These are phyloP conservation scores for Candida glaebosa DNA, from an alignment of 805 yeast species.

Conservation along the genomic window DNA sequence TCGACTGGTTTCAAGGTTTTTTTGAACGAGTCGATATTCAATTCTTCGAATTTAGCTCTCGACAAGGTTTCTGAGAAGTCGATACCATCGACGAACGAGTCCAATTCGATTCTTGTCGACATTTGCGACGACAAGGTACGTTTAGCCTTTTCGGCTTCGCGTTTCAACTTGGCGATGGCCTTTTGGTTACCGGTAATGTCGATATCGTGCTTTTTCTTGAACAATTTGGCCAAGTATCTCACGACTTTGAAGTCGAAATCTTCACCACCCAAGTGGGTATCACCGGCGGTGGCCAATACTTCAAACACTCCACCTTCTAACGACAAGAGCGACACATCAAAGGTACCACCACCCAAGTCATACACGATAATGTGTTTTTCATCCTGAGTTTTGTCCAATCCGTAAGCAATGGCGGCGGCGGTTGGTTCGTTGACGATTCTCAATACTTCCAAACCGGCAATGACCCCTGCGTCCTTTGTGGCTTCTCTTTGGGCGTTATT, in stretches of 20 bases:
- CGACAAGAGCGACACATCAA: slow-evolving; percentile 78
- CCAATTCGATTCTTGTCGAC: slow-evolving; percentile 42
- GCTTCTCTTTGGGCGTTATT: slow-evolving; percentile 98
- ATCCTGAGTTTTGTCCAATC: slow-evolving; percentile 56
- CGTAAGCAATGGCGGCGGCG: slow-evolving; percentile 73
- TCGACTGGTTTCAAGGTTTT: slow-evolving; percentile 46
- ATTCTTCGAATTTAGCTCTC: slow-evolving; percentile 48
- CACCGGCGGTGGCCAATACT: slow-evolving; percentile 48
- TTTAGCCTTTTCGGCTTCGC: slow-evolving; percentile 49
- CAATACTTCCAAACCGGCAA: slow-evolving; percentile 92
- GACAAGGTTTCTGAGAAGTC: slow-evolving; percentile 46
- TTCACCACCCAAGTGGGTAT: slow-evolving; percentile 51
- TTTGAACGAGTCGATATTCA: slow-evolving; percentile 43
- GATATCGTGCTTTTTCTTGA: slow-evolving; percentile 44
- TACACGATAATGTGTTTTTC: slow-evolving; percentile 46
- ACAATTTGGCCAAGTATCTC: slow-evolving; percentile 38
- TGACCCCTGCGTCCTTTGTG: slow-evolving; percentile 95
- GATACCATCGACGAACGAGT: slow-evolving; percentile 46
- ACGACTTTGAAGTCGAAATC: slow-evolving; percentile 46
- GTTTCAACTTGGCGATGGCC: slow-evolving; percentile 45
- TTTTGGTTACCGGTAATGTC: slow-evolving; percentile 39
- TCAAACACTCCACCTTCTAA: slow-evolving; percentile 48
- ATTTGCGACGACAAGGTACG: slow-evolving; percentile 46
- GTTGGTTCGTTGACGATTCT: slow-evolving; percentile 94
- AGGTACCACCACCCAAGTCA: slow-evolving; percentile 51